Conservation (phyloP, 306 rosid species). For the Quercus agrifolia region DNA sequence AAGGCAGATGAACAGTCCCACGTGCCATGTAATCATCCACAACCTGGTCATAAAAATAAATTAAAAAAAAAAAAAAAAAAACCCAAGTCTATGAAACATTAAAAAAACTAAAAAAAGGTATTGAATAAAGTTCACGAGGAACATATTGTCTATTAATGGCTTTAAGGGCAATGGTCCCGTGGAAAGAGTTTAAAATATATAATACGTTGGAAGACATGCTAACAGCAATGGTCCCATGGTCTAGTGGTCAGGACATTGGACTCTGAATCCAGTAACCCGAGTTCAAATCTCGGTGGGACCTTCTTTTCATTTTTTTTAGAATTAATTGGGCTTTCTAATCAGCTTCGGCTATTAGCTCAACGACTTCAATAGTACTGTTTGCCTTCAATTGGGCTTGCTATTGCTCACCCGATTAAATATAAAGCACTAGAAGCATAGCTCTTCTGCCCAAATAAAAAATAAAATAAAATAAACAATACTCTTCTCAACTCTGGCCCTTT, state of each 20-base stretch:
- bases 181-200: no score
- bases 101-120: fast-evolving
- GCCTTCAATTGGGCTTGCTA: neutral
- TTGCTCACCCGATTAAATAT: no score
- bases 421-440: no score
- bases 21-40: conserved; percentile 87
- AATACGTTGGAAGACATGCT: no score
- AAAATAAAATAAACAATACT: no score
- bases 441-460: no score
- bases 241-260: conserved; percentile 77
- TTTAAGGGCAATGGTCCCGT: no score
- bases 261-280: conserved; percentile 49
- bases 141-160: no score
- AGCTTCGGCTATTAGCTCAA: neutral
- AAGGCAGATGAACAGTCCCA: conserved; percentile 70
- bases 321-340: neutral
- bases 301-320: neutral
- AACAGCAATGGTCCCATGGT: conserved; percentile 45
- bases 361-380: neutral
- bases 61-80: neutral
- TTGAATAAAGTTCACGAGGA: neutral
- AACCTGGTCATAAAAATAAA: conserved; percentile 45
- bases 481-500: no score
- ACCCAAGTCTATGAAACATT: no score
- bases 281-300: conserved; percentile 80